Base-by-base conservation (phyloP, 202 grass and related monocot species). In the Miscanthus sacchariflorus region DNA sequence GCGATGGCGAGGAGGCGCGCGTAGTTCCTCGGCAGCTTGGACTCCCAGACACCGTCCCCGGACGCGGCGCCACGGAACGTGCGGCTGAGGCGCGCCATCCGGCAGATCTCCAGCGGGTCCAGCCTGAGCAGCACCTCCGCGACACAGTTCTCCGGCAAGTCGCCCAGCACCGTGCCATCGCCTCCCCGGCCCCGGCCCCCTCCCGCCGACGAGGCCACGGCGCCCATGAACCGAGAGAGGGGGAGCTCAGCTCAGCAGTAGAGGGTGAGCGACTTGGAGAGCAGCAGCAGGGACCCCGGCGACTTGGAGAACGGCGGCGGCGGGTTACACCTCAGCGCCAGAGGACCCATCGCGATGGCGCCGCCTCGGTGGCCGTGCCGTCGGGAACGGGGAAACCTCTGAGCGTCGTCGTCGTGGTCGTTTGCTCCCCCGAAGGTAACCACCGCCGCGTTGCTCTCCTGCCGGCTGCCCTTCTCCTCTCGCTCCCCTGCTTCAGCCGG, bases 1-100 rank as follows among this genome's bases (percentile, higher is more conserved):
- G 72, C 86, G 46, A 84, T 89, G 40, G 90, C 83, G 64, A 99
- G 59, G 59, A 99, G 86, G 72, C 79, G 90, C 39, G 74, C 83
- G 63, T 99, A 99, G 86, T 99, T 99, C 70, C 33, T 85, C 23
- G 97, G 97, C 74, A 99, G 85, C 93, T 99, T 99, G 81, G 90
- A 78, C 81, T 93, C 93, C 97, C 97, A 99, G 42, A 99, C 78
- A 81, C 79, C 71, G 78, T 99, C 87, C 44, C 90, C 91, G 44
- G 94, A 96, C 75, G 94, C 94, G 9, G 94, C 94, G 79, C 87
- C 82, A 2, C 75, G 86, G 83, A 99, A 99, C 21, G 89, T 90
- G 86, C 86, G 93, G 89, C 87, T 95, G 78, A 99, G 88, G 46
- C 71, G 81, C 68, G 91, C 91, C 88, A 99, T 82, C 81, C 91